Conservation (phyloP, 257 asterid species). For the Nicotiana sylvestris region DNA sequence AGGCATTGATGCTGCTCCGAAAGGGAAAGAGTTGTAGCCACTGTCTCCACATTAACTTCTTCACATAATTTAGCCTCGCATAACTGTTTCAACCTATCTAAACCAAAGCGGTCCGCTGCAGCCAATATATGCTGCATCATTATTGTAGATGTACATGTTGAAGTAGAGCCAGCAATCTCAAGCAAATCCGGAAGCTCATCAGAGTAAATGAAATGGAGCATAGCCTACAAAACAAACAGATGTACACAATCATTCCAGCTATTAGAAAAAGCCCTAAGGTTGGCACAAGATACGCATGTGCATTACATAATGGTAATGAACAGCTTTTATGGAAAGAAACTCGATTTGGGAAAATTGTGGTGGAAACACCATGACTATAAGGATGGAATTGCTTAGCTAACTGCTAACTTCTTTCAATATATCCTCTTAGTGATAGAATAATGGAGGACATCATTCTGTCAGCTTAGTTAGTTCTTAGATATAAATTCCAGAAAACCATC, state of each 20-base stretch:
- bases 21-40: conserved; percentile 84
- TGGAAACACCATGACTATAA: neutral
- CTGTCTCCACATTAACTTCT: conserved; percentile 68
- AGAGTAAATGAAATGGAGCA: conserved; percentile 77
- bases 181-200: conserved; percentile 62
- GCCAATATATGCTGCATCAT: conserved; percentile 93
- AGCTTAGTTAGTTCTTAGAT: no score
- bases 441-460: no score
- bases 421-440: no score
- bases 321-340: neutral
- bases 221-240: conserved; percentile 55
- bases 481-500: no score
- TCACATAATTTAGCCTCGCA: conserved; percentile 88
- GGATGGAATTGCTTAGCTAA: neutral
- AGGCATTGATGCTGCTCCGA: conserved; percentile 86
- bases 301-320: neutral
- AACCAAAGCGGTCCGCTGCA: conserved; percentile 91
- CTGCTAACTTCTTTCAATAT: neutral
- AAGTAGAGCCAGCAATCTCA: conserved; percentile 54
- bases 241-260: neutral
- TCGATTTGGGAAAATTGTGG: neutral
- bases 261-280: neutral
- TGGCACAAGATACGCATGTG: neutral
- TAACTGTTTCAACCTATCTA: conserved; percentile 79
- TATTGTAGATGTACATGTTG: conserved; percentile 49